phyloP scores from a whole-genome alignment of 2,329 filamentous ascomycete genomes.

The Sclerotinia nivalis region DNA sequence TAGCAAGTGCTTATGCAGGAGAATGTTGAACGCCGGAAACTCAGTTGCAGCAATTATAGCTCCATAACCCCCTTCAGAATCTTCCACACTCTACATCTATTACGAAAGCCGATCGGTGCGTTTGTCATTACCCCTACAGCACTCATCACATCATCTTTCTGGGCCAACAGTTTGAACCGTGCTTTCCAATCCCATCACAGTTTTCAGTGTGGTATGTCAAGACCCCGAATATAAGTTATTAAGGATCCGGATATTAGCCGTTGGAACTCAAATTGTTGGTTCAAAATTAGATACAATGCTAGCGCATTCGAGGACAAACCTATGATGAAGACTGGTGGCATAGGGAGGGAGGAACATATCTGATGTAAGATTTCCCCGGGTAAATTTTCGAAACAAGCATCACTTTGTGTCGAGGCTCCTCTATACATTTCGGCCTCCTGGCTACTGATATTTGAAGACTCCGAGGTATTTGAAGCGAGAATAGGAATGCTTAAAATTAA shows the following conservation, averaged over 20 bases:
- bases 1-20: background rate
- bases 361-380: conserved; percentile 2
- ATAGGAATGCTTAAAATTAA: conserved; percentile 1
- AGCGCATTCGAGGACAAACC: background rate
- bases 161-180: background rate
- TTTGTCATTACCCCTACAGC: background rate
- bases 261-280: conserved; percentile 9
- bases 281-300: background rate
- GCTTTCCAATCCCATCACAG: conserved; percentile 1
- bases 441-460: background rate
- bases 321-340: conserved; percentile 5
- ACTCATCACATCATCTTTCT: background rate
- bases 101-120: conserved; percentile 5
- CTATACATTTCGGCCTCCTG: background rate
- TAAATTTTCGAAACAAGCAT: background rate
- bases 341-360: background rate
- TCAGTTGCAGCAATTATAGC: background rate
- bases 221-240: conserved; percentile 10
- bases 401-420: background rate
- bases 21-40: background rate
- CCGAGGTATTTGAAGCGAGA: background rate
- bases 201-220: background rate
- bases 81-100: conserved; percentile 14
- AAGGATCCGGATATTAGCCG: background rate
- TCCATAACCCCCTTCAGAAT: conserved; percentile 1